A percentile compares a stretch with the other conserved stretches of the same genome.
These are phyloP conservation scores for Chlorencoelia australis DNA, from an alignment of 2,329 filamentous ascomycete species.

Conservation along the genomic window DNA sequence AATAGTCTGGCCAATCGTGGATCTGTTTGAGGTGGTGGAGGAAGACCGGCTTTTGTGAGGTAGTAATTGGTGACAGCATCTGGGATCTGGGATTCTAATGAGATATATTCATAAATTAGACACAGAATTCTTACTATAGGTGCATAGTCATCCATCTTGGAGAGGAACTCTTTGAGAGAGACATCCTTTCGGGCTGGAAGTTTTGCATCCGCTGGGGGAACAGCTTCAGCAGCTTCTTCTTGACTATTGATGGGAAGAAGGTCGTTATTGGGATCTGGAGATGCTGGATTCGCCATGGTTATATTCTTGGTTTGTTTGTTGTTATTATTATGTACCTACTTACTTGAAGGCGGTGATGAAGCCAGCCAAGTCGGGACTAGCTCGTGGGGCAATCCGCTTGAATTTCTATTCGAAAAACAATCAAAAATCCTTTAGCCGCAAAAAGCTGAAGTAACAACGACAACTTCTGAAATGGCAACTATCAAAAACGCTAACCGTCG, in stretches of 20 bases:
- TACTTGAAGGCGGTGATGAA: neutral
- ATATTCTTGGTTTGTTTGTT: constrained; percentile 4
- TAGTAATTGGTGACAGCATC: constrained; percentile 98
- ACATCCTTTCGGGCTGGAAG: constrained; percentile 81
- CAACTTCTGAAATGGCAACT: constrained; percentile 10
- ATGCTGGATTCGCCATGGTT: constrained; percentile 25
- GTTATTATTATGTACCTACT: constrained; percentile 1
- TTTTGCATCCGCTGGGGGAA: constrained; percentile 45
- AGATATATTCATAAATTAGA: neutral
- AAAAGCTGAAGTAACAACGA: constrained; percentile 20
- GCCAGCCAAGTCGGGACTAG: neutral
- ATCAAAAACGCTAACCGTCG: constrained; percentile 43
- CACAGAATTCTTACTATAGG: constrained; percentile 64
- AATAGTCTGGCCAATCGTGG: constrained; percentile 85
- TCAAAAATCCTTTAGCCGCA: constrained; percentile 14
- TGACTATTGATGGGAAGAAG: constrained; percentile 19
- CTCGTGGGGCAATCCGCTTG: neutral
- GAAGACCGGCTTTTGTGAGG: constrained; percentile 88
- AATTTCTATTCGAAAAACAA: neutral
- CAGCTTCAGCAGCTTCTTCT: constrained; percentile 34
- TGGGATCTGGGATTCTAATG: constrained; percentile 58
- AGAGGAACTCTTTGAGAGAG: constrained; percentile 82
- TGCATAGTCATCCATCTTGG: constrained; percentile 97
- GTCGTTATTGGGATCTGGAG: constrained; percentile 25
- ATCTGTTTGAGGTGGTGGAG: constrained; percentile 83